These are phyloP conservation scores for Phoma sp. DNA, from an alignment of 2,329 filamentous ascomycete species.

Conservation along the genomic window DNA sequence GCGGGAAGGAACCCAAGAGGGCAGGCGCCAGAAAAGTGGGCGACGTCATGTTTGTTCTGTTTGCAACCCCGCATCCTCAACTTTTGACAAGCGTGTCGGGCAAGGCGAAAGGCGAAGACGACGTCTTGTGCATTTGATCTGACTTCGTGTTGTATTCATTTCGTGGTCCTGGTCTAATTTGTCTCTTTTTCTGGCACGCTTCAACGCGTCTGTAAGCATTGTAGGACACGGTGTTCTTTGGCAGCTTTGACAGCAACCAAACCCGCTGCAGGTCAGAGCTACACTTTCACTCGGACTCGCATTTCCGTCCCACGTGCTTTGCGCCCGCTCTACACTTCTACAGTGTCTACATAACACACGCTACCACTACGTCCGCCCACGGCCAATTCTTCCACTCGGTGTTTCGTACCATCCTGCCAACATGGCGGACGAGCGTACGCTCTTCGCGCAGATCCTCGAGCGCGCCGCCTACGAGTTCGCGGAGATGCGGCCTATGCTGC, in stretches of 20 bases:
- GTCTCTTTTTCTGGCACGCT: background rate
- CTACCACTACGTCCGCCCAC: background rate
- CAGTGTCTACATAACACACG: background rate
- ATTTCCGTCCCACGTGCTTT: background rate
- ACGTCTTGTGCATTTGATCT: background rate
- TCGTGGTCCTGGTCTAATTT: background rate
- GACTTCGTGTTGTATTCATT: background rate
- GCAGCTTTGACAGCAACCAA: background rate
- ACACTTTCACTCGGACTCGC: background rate
- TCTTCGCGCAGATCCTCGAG: conserved; percentile 37
- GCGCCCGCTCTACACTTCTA: too few relatives aligned
- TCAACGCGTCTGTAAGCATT: background rate
- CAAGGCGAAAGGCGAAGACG: too few relatives aligned
- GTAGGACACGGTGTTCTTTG: conserved; percentile 13
- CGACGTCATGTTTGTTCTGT: conserved; percentile 12
- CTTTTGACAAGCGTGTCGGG: background rate
- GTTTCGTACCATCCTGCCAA: conserved; percentile 1
- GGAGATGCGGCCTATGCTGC: conserved; percentile 51
- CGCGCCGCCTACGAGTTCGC: conserved; percentile 53
- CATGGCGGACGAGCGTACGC: conserved; percentile 43
- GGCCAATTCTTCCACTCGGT: background rate
- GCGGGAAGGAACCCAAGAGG: background rate
- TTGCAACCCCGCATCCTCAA: conserved; percentile 9
- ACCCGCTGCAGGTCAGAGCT: background rate
- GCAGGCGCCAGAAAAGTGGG: background rate